Evolutionary conservation across 495 filamentous ascomycete genomes (phyloP), one percentile per base, ranked within the genome.

Genomic region (Penicillium atrosanguineum): DNA sequence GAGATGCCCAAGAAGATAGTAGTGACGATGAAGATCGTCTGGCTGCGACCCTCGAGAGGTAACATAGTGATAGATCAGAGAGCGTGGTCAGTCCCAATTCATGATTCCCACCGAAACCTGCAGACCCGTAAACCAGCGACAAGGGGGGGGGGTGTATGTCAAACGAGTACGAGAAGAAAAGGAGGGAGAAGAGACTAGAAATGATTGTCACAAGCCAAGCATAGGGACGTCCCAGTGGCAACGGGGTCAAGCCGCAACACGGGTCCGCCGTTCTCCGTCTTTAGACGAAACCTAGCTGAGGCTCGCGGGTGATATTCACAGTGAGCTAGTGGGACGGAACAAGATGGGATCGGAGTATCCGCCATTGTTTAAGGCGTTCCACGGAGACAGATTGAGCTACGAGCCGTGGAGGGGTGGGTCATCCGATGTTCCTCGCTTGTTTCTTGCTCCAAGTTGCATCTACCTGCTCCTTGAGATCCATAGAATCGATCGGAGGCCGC

Each of bases 21-120:
- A 1, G 73, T 69, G n/a, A 76, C 63, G 45, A 74, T 58, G 39
- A 74, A 70, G 47, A 76, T 74, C 12, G 64, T 44, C 52, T 59
- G 29, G 50, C 71, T 73, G 56, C 71, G 67, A 47, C 70, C 72
- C 44, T 70, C 60, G 44, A 75, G 57, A 40, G 63, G 52, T 46
- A 59, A 48, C 72, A 75, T 75, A 4, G 46, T 69, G 57, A 59
- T 53, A 36, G 31, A 25, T 45, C 29, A 50, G 11, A 45, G 14
- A 41, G 48, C 39, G 50, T 9, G 25, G 28, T 58, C 42, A 54
- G 34, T 56, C 37, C 49, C 47, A 44, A 58, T 53, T 50, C 58
- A 64, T 61, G 51, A 40, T 46, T 43, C 43, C n/a, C 47, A 38
- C 47, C 52, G 44, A 7, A 20, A n/a, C 23, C 6, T 16, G 25